Evolutionary conservation across 2,329 filamentous ascomycete genomes (phyloP).

Genomic region (Monosporascus sp.): DNA sequence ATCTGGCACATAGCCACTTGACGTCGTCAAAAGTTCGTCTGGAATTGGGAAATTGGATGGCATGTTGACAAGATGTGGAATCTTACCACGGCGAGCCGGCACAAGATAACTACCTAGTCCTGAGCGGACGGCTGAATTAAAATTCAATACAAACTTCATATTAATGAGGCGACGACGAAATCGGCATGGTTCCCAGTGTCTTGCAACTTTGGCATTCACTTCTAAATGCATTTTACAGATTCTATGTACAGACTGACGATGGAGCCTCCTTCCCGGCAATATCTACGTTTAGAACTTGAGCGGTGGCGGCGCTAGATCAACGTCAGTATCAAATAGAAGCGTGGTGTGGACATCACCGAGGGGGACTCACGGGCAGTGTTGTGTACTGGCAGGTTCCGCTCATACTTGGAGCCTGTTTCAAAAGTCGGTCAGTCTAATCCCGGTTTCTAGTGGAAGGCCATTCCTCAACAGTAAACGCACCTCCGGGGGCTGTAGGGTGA

Average conservation of each 20-base stretch:
- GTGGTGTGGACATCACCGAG: not conserved
- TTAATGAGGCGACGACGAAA: no score
- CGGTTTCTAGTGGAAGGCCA: not conserved
- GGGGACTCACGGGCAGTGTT: slow-evolving; percentile 70
- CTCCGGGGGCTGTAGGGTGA: slow-evolving; percentile 86
- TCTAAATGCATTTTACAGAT: slow-evolving; percentile 20
- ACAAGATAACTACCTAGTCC: no score
- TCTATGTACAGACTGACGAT: slow-evolving; percentile 29
- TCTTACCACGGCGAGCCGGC: no score
- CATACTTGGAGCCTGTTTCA: slow-evolving; percentile 79
- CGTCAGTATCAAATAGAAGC: slow-evolving; percentile 11
- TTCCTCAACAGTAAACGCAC: slow-evolving; percentile 44
- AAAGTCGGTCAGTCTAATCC: not conserved
- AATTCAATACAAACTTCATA: not conserved
- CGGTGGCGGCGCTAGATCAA: slow-evolving; percentile 40
- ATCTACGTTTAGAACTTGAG: slow-evolving; percentile 37
- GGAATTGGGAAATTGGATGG: not conserved
- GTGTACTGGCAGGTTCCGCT: slow-evolving; percentile 81
- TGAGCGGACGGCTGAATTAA: not conserved
- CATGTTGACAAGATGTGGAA: no score
- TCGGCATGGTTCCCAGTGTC: slow-evolving; percentile 1
- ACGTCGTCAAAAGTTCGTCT: not conserved
- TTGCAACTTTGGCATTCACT: slow-evolving; percentile 6
- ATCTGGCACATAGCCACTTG: not conserved
- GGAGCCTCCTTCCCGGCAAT: slow-evolving; percentile 1